Percentiles rank a stretch among this genome's conserved stretches.
These are phyloP conservation scores for Hypoxylon fragiforme DNA, from an alignment of 495 filamentous ascomycete species.

Conservation along the genomic window DNA sequence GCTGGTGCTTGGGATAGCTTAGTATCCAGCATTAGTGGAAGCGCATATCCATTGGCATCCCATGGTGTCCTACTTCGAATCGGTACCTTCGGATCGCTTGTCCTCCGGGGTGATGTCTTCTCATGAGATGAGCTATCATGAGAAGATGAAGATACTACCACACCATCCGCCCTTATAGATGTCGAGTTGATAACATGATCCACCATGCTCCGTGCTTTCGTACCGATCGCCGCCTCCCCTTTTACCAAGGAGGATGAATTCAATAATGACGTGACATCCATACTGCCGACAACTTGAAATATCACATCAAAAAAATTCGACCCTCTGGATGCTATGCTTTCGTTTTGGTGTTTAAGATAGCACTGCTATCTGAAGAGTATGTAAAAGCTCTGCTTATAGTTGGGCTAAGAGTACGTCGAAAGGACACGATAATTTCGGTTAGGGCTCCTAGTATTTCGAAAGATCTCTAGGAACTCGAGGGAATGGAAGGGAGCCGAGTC, in stretches of 20 bases:
- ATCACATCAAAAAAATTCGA: background rate
- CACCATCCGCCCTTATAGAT: conserved; percentile 32
- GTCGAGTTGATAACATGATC: conserved; percentile 22
- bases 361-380: too few species aligned
- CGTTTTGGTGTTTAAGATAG: background rate
- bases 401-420: background rate
- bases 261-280: conserved; percentile 43
- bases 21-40: conserved; percentile 41
- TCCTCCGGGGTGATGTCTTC: conserved; percentile 23
- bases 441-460: background rate
- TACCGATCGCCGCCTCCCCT: conserved; percentile 26
- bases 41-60: conserved; percentile 49
- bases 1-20: conserved; percentile 27
- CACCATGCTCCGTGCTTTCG: conserved; percentile 1
- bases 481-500: background rate
- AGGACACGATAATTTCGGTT: background rate
- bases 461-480: background rate
- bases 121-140: conserved; percentile 33
- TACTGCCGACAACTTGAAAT: conserved; percentile 10
- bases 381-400: too few species aligned
- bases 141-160: conserved; percentile 25
- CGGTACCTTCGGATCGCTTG: conserved; percentile 35
- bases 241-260: conserved; percentile 38
- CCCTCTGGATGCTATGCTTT: background rate
- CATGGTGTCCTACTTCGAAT: conserved; percentile 49